These are phyloP conservation scores for Vaccinium corymbosum DNA, from an alignment of 148 eudicot species.

Conservation along the genomic window DNA sequence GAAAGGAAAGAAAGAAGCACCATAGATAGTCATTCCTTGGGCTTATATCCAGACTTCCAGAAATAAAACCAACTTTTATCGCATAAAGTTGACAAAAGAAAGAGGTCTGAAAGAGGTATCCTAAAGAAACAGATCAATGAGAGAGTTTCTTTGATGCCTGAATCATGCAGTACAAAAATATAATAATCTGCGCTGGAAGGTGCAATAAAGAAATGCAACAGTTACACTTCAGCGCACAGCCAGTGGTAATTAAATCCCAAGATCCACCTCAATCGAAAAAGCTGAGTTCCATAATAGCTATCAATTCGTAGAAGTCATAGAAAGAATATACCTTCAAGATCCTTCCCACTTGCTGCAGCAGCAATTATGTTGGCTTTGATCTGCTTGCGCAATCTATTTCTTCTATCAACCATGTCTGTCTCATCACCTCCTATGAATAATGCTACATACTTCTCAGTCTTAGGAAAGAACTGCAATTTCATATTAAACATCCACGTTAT, in stretches of 20 bases:
- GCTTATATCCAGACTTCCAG: background rate
- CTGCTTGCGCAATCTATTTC: constrained; percentile 67
- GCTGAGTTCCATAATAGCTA: background rate
- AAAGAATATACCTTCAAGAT: constrained; percentile 67
- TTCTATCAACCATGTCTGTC: constrained; percentile 55
- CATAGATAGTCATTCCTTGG: background rate
- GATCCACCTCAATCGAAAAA: background rate
- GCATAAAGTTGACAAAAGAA: background rate
- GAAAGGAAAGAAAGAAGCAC: background rate
- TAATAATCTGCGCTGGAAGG: background rate
- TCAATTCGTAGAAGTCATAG: background rate
- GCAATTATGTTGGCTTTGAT: constrained; percentile 76
- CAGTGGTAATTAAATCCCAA: background rate
- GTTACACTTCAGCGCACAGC: background rate
- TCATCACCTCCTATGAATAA: constrained; percentile 80
- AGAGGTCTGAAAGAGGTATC: background rate
- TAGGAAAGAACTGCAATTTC: constrained; percentile 82
- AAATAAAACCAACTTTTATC: background rate
- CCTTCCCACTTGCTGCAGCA: constrained; percentile 97
- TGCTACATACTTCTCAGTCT: constrained; percentile 83
- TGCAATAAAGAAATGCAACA: background rate
- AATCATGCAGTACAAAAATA: background rate
- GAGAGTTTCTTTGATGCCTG: background rate
- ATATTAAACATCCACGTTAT: constrained; percentile 14
- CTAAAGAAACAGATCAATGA: background rate